Percentiles rank a stretch among this genome's conserved stretches.
These are phyloP conservation scores for Brettanomyces sp. DNA, from an alignment of 805 yeast species.

Conservation along the genomic window DNA sequence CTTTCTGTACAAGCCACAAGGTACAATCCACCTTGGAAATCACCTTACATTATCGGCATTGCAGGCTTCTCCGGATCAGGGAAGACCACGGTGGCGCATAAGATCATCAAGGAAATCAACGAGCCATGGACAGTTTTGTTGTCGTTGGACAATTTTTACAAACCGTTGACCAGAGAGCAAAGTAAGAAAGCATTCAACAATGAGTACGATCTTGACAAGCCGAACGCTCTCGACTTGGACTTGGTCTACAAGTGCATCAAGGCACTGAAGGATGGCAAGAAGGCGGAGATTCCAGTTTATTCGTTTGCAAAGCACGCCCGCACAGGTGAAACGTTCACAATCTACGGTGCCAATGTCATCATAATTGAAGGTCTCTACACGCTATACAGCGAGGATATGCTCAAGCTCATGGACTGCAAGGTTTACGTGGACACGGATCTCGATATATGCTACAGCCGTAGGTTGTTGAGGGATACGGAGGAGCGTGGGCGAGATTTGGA, in stretches of 20 bases:
- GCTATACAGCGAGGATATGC: constrained; percentile 56
- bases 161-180: constrained; percentile 57
- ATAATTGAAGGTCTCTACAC: constrained; percentile 90
- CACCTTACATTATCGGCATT: constrained; percentile 79
- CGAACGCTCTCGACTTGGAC: constrained; percentile 77
- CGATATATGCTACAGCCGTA: constrained; percentile 84
- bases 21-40: constrained; percentile 81
- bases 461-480: constrained; percentile 79
- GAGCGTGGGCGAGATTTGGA: constrained; percentile 76
- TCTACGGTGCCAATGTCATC: constrained; percentile 91
- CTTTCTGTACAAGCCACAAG: constrained; percentile 3
- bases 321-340: constrained; percentile 56
- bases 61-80: constrained; percentile 90
- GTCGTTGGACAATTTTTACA: constrained; percentile 87
- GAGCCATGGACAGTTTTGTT: constrained; percentile 92
- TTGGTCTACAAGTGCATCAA: constrained; percentile 52
- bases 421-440: constrained; percentile 90
- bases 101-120: constrained; percentile 64
- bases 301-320: constrained; percentile 56
- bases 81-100: constrained; percentile 83
- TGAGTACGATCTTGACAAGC: constrained; percentile 80
- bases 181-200: constrained; percentile 53
- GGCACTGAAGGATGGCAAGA: constrained; percentile 61
- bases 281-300: constrained; percentile 58
- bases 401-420: constrained; percentile 74